These are phyloP conservation scores for Xylariaceae sp. DNA, from an alignment of 2,329 filamentous ascomycete species.

Conservation along the genomic window DNA sequence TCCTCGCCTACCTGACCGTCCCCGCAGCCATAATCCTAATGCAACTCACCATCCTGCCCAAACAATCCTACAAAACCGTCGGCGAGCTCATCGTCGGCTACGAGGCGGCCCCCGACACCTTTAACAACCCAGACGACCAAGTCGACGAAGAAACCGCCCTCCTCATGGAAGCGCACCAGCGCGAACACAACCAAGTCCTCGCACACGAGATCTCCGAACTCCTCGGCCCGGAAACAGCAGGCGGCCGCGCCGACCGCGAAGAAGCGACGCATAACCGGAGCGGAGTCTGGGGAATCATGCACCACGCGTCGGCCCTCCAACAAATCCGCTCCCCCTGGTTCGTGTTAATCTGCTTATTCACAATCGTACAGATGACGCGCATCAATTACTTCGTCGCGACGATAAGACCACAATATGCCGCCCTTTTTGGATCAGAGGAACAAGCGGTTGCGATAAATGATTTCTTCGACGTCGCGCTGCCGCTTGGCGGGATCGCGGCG, in stretches of 20 bases:
- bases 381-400: slow-evolving; percentile 95
- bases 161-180: slow-evolving; percentile 51
- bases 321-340: slow-evolving; percentile 84
- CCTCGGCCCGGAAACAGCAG: slow-evolving; percentile 57
- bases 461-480: slow-evolving; percentile 81
- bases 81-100: slow-evolving; percentile 75
- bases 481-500: slow-evolving; percentile 74
- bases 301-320: slow-evolving; percentile 61
- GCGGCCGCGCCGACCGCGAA: slow-evolving; percentile 60
- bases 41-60: slow-evolving; percentile 68
- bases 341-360: slow-evolving; percentile 75
- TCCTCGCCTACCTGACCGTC: slow-evolving; percentile 65
- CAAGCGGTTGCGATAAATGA: slow-evolving; percentile 68
- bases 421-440: slow-evolving; percentile 58
- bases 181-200: slow-evolving; percentile 55
- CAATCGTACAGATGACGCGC: slow-evolving; percentile 67
- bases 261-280: slow-evolving; percentile 64
- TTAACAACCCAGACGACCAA: slow-evolving; percentile 45
- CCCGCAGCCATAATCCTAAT: slow-evolving; percentile 60
- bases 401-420: slow-evolving; percentile 73
- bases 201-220: slow-evolving; percentile 69
- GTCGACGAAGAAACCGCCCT: slow-evolving; percentile 53
- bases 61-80: slow-evolving; percentile 74
- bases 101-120: slow-evolving; percentile 44
- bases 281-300: slow-evolving; percentile 83